Conservation (phyloP, 805 yeast species). For the Monosporozyma aquatica region DNA sequence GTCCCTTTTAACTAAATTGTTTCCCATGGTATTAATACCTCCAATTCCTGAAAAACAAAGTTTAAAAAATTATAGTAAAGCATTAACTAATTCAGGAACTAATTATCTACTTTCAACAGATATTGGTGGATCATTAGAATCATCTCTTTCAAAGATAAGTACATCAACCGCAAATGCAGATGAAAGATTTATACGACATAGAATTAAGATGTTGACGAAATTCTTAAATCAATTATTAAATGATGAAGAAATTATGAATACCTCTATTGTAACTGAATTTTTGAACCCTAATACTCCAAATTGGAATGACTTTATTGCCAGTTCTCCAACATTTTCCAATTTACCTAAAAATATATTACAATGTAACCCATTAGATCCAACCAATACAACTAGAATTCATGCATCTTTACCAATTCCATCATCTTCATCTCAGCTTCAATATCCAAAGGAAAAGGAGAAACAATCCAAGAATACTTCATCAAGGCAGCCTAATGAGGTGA, state of each 20-base stretch:
- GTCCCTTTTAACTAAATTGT: conserved; percentile 55
- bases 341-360: conserved; percentile 27
- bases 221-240: conserved; percentile 25
- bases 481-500: neutral
- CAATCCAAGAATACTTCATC: neutral
- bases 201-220: conserved; percentile 28
- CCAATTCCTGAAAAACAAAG: conserved; percentile 86
- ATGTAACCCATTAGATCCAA: conserved; percentile 30
- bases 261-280: conserved; percentile 28
- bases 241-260: conserved; percentile 23
- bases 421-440: conserved; percentile 17
- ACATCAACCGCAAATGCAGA: conserved; percentile 25
- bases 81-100: conserved; percentile 22
- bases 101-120: conserved; percentile 25
- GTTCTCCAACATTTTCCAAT: conserved; percentile 28
- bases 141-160: conserved; percentile 25
- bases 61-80: conserved; percentile 26
- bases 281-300: conserved; percentile 28
- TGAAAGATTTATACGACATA: conserved; percentile 30
- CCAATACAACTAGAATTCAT: conserved; percentile 29
- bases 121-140: conserved; percentile 24
- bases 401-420: conserved; percentile 27
- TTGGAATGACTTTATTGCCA: conserved; percentile 29
- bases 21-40: conserved; percentile 78
- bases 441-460: conserved; percentile 12